Conservation (phyloP, 306 rosid species). For the Vicia faba region DNA sequence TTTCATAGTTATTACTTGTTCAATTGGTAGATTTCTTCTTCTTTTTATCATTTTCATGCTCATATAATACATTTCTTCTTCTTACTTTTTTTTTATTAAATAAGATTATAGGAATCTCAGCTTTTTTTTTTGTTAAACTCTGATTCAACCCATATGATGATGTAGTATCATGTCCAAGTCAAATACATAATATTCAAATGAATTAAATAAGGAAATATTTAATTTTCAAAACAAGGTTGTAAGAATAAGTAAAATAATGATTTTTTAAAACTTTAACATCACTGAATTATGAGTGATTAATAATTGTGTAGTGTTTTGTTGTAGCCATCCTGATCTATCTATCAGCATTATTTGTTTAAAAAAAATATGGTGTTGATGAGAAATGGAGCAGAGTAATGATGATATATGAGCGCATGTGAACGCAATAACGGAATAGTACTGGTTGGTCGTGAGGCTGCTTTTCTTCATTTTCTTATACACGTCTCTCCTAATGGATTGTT, state of each 20-base stretch:
- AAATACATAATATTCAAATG: background rate
- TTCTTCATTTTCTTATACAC: background rate
- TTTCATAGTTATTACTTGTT: background rate
- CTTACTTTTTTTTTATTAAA: too few relatives aligned
- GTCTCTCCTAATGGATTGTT: background rate
- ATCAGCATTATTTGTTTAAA: too few relatives aligned
- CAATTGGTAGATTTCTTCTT: background rate
- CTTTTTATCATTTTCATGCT: too few relatives aligned
- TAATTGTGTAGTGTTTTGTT: too few relatives aligned
- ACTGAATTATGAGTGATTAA: too few relatives aligned
- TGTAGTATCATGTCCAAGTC: background rate
- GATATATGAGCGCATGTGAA: background rate
- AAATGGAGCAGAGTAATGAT: background rate
- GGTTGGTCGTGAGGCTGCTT: slow-evolving; percentile 32
- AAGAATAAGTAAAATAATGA: background rate
- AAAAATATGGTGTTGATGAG: too few relatives aligned
- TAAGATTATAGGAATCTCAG: background rate
- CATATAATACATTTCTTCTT: too few relatives aligned
- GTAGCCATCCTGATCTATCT: too few relatives aligned
- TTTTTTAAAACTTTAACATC: too few relatives aligned
- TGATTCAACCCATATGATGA: background rate
- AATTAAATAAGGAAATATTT: background rate
- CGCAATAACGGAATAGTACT: background rate
- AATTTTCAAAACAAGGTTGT: background rate
- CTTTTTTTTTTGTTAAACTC: background rate